These are phyloP conservation scores for Ammopiptanthus mongolicus DNA, from an alignment of 306 rosid species.

Conservation along the genomic window DNA sequence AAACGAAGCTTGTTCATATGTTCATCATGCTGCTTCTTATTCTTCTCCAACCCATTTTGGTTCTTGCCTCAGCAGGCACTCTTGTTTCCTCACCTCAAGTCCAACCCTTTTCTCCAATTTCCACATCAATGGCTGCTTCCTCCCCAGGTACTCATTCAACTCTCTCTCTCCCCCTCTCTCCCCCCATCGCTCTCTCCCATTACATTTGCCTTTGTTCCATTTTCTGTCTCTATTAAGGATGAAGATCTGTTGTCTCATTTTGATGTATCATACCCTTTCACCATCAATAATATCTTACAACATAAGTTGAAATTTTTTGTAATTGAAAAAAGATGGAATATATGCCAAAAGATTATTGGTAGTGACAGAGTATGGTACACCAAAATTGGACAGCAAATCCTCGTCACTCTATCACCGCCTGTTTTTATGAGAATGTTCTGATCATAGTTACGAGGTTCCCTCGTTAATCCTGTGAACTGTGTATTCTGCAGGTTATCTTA, in stretches of 20 bases:
- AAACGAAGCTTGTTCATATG: constrained; percentile 40
- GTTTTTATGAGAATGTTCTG: not conserved
- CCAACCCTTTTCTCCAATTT: constrained; percentile 40
- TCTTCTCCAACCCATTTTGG: constrained; percentile 40
- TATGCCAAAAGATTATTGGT: too few species aligned
- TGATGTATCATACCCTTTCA: too few species aligned
- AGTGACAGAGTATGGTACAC: too few species aligned
- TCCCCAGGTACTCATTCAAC: constrained; percentile 53
- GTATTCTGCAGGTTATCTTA: too few species aligned
- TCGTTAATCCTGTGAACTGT: too few species aligned
- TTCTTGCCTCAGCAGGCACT: constrained; percentile 36
- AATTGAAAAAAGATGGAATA: too few species aligned
- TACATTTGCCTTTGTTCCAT: not conserved
- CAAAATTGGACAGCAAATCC: too few species aligned
- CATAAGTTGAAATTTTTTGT: too few species aligned
- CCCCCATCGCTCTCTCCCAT: not conserved
- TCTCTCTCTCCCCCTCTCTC: not conserved
- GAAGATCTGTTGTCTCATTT: too few species aligned
- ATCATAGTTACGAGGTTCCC: too few species aligned
- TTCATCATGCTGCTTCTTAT: constrained; percentile 27
- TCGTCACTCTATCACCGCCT: constrained; percentile 21
- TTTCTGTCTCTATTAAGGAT: constrained; percentile 20
- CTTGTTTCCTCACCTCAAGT: constrained; percentile 36
- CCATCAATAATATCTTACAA: too few species aligned
- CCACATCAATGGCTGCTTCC: constrained; percentile 48